phyloP scores from a whole-genome alignment of 1,284 basidiomycete species.

The Malassezia restricta region DNA sequence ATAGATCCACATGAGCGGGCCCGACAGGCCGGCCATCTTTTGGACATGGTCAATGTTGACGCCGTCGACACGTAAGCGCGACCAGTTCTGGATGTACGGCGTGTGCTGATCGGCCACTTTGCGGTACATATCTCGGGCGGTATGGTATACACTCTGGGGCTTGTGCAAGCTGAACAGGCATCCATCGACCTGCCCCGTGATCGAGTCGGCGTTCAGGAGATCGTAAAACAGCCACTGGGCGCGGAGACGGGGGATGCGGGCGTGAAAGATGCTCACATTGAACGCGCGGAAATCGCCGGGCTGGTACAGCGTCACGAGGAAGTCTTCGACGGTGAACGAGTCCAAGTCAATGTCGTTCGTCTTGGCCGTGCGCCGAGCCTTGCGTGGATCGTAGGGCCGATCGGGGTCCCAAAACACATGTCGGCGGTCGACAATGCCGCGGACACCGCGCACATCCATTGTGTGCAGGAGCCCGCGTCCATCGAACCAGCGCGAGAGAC shows the following conservation, averaged over 20 bases:
- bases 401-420: slow-evolving; percentile 75
- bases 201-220: slow-evolving; percentile 64
- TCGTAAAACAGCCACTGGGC: slow-evolving; percentile 96
- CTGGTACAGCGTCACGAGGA: slow-evolving; percentile 87
- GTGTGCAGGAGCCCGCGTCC: slow-evolving; percentile 85
- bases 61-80: slow-evolving; percentile 89
- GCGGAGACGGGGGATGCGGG: slow-evolving; percentile 70
- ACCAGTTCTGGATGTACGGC: slow-evolving; percentile 70
- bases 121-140: slow-evolving; percentile 48
- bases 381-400: slow-evolving; percentile 62
- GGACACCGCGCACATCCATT: slow-evolving; percentile 81
- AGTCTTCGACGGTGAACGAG: slow-evolving; percentile 75
- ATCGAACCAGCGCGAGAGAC: slow-evolving; percentile 81
- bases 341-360: slow-evolving; percentile 87
- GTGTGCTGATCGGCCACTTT: slow-evolving; percentile 4
- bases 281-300: slow-evolving; percentile 75
- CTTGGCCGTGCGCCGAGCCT: slow-evolving; percentile 62
- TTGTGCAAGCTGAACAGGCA: slow-evolving; percentile 93
- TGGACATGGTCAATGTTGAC: slow-evolving; percentile 93
- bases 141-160: slow-evolving; percentile 87
- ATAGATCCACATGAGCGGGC: slow-evolving; percentile 91
- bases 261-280: slow-evolving; percentile 87
- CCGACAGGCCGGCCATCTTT: slow-evolving; percentile 58
- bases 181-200: slow-evolving; percentile 95
- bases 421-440: slow-evolving; percentile 85